Percentiles rank a stretch among this genome's conserved stretches.
Conservation (phyloP, 495 filamentous ascomycete genomes). For the Lentithecium fluviatile region DNA sequence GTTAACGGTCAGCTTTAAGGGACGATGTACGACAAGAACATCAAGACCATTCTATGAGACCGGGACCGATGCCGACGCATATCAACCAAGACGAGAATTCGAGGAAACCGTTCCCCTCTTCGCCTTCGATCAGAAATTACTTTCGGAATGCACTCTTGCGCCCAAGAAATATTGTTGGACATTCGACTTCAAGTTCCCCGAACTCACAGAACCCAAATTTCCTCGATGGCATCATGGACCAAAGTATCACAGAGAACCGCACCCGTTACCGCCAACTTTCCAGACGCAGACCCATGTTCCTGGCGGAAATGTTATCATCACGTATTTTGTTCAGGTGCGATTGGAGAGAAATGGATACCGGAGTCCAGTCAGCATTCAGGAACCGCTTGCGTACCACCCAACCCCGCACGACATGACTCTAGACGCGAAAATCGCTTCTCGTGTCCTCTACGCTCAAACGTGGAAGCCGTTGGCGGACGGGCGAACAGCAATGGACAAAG, state of each 20-base stretch:
- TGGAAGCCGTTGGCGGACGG: slow-evolving; percentile 10
- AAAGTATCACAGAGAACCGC: slow-evolving; percentile 19
- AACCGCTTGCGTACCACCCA: slow-evolving; percentile 20
- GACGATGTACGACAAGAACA: slow-evolving; percentile 28
- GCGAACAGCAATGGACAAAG: slow-evolving; percentile 17
- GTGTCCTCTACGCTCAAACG: slow-evolving; percentile 19
- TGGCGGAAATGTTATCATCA: slow-evolving; percentile 15
- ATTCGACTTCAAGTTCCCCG: slow-evolving; percentile 34
- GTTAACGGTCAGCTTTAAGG: slow-evolving; percentile 26
- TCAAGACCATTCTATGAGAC: slow-evolving; percentile 22
- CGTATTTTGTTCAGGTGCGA: slow-evolving; percentile 24
- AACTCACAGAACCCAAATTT: slow-evolving; percentile 14
- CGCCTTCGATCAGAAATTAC: slow-evolving; percentile 15
- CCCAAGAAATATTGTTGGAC: slow-evolving; percentile 25
- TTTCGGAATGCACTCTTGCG: slow-evolving; percentile 9
- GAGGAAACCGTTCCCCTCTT: slow-evolving; percentile 18
- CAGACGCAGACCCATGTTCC: slow-evolving; percentile 16
- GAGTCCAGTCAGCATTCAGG: background rate
- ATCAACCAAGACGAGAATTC: slow-evolving; percentile 4
- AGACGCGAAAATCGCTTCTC: slow-evolving; percentile 4
- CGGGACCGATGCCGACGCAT: slow-evolving; percentile 16
- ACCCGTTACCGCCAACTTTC: slow-evolving; percentile 30
- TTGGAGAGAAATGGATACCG: background rate
- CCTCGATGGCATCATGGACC: slow-evolving; percentile 22
- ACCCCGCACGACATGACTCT: background rate